A percentile compares a stretch with the other conserved stretches of the same genome.
phyloP scores from a whole-genome alignment of 208 protist genomes.

The Leishmania amazonensis region DNA sequence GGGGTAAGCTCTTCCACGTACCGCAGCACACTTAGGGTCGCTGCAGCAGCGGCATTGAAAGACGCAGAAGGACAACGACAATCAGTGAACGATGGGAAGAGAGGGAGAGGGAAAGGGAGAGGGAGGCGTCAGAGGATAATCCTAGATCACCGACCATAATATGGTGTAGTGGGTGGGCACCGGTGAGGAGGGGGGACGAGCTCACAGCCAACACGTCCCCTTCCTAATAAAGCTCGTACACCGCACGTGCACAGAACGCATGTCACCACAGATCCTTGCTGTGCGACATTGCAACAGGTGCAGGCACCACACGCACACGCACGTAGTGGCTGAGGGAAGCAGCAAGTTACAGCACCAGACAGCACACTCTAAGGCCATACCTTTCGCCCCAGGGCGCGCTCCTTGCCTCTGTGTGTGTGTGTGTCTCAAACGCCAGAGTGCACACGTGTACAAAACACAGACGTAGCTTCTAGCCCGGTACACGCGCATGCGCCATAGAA shows the following conservation, averaged over 20 bases:
- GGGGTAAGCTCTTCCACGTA: neutral
- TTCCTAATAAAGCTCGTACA: neutral
- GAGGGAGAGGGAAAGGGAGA: neutral
- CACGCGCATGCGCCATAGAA: neutral
- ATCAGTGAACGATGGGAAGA: neutral
- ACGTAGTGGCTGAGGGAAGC: neutral
- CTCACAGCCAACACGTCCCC: neutral
- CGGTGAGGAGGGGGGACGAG: neutral
- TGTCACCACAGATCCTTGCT: neutral
- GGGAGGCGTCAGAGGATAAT: neutral
- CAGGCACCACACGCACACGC: neutral
- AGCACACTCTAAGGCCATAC: neutral
- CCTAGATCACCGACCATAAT: neutral
- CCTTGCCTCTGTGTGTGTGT: neutral
- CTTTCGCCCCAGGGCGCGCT: neutral
- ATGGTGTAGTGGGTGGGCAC: neutral
- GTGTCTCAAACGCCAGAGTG: neutral
- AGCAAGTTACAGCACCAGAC: neutral
- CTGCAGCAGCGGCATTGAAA: neutral
- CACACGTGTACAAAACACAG: neutral
- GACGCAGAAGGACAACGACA: neutral
- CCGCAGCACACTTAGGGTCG: neutral
- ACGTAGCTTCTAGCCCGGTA: neutral
- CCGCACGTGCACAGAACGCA: neutral
- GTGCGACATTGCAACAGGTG: neutral